Percentiles rank a stretch among this genome's conserved stretches.
These are phyloP conservation scores for Metarhizium anisopliae DNA, from an alignment of 2,329 filamentous ascomycete species.

Conservation along the genomic window DNA sequence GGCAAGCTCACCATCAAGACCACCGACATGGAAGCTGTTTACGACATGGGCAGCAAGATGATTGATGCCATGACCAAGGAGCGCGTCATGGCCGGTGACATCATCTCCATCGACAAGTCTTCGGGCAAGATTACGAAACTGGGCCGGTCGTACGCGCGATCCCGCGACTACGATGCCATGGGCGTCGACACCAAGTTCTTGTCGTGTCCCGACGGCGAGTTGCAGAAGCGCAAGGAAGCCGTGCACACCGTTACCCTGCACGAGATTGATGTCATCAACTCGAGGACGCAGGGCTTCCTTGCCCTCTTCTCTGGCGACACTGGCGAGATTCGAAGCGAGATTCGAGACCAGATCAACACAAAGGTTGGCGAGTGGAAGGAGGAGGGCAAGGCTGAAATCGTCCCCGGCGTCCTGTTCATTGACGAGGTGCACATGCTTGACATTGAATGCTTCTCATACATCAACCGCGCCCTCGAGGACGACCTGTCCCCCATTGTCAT, in stretches of 20 bases:
- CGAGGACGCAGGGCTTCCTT: constrained; percentile 93
- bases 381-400: constrained; percentile 96
- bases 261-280: constrained; percentile 99
- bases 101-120: constrained; percentile 97
- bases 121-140: constrained; percentile 97
- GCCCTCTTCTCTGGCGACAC: constrained; percentile 97
- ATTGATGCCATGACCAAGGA: constrained; percentile 99
- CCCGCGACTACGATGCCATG: constrained; percentile 98
- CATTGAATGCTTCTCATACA: constrained; percentile 97
- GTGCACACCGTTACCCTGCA: constrained; percentile 95
- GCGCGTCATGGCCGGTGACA: constrained; percentile 96
- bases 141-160: constrained; percentile 87
- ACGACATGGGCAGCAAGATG: constrained; percentile 99
- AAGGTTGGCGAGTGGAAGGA: constrained; percentile 99
- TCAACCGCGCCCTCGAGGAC: constrained; percentile 93
- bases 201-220: constrained; percentile 92
- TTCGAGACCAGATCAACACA: constrained; percentile 97
- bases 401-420: constrained; percentile 95
- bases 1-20: constrained; percentile 99
- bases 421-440: constrained; percentile 99
- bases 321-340: constrained; percentile 93
- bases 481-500: constrained; percentile 96
- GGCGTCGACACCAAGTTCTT: constrained; percentile 97
- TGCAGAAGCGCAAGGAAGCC: constrained; percentile 94
- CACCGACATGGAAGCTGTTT: constrained; percentile 98